Base-by-base conservation (phyloP, 495 filamentous ascomycete species). In the Oidiodendron maius region DNA sequence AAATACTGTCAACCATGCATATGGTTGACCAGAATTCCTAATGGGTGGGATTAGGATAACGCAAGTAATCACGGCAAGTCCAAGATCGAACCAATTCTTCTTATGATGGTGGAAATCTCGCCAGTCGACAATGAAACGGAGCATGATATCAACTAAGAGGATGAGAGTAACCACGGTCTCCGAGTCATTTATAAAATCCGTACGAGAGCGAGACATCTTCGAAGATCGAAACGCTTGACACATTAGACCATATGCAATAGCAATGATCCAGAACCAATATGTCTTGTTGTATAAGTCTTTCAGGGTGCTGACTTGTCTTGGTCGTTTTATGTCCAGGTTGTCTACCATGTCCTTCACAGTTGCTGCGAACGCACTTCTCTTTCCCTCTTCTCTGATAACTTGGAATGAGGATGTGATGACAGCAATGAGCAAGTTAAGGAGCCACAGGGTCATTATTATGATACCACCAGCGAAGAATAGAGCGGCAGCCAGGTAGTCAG, bases 351-450 rank as follows among this genome's bases (percentile, higher is more conserved):
- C 55, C 43, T 86, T 72, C 22, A 88, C 77, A 45, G 90, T 79
- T 15, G 78, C 79, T 16, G 91, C 87, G 64, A 99, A 99, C 8
- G 93, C 91, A 66, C 90, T 96, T 37, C 82, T 81, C 64, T 86
- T 87, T 67, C 89, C 94, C 63, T 99, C 93, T 66, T 99, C 93
- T 52, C 93, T 80, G 55, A 97, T 99, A 53, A 99, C 87, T 64
- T 99, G 94, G 61, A 99, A 97, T 6, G 93, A 95, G 18, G 91
- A 93, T 0, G 93, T 99, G 58, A 99, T 99, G 48, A 99, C 94
- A 10, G 93, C 93, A 61, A 99, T 93, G 21, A 99, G 72, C 69
- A 99, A 78, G 65, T 96, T 96, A 48, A 91, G 89, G 60, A 99
- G 76, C 93, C 93, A 99, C 26, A 99, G 74, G 68, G 84, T 93